Conservation (phyloP, 768 basidiomycete species). For the Lentinula detonsa region DNA sequence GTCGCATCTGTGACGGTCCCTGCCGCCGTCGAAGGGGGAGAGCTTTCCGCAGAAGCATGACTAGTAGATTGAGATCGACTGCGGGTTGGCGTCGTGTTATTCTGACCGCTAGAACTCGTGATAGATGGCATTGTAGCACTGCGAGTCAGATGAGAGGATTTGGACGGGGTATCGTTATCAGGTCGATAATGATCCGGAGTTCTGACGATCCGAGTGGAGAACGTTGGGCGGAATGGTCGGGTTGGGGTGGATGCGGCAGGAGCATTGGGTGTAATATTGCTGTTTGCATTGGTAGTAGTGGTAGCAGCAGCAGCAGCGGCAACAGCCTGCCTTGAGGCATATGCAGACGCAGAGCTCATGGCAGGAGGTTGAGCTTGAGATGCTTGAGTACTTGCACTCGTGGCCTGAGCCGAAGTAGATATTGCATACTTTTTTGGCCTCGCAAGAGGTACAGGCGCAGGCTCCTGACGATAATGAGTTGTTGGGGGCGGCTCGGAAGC, state of each 20-base stretch:
- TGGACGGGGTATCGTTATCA: conserved; percentile 4
- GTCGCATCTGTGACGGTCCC: neutral
- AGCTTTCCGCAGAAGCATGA: neutral
- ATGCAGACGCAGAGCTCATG: conserved; percentile 9
- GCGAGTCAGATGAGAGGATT: neutral
- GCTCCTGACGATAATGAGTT: conserved; percentile 7
- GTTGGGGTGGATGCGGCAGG: conserved; percentile 26
- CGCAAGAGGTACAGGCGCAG: neutral
- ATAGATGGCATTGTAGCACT: conserved; percentile 13
- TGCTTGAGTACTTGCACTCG: conserved; percentile 7
- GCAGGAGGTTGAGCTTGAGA: neutral
- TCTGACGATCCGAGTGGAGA: conserved; percentile 62
- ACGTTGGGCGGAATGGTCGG: conserved; percentile 57
- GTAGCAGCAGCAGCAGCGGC: neutral
- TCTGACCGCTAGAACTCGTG: conserved; percentile 6
- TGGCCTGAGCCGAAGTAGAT: neutral
- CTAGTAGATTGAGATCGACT: neutral
- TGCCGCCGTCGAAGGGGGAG: neutral
- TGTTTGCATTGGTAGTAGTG: conserved; percentile 4
- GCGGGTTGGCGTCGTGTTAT: conserved; percentile 4
- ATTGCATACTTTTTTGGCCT: conserved; percentile 1
- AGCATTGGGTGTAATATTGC: neutral
- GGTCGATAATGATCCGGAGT: conserved; percentile 54
- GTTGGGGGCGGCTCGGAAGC: conserved; percentile 19
- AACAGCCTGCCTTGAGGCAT: neutral